Base-by-base conservation (phyloP, 2,329 filamentous ascomycete genomes). In the Anthostomella pinea region DNA sequence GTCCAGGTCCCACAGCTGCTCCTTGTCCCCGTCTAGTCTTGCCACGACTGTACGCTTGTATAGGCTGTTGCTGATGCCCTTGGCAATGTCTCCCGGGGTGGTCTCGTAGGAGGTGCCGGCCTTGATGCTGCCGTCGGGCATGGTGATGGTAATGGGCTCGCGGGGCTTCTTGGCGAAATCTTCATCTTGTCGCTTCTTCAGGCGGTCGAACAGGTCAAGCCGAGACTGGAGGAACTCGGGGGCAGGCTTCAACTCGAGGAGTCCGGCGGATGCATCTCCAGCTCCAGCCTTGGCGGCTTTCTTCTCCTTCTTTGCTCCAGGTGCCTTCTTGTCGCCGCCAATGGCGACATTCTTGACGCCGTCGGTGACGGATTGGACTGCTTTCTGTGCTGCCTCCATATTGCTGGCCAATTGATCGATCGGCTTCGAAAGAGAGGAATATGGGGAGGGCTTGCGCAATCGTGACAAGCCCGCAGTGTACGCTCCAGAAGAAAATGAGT, bases 51-150 rank as follows among this genome's bases (percentile, higher is more conserved):
- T 90, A 68, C 83, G 86, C 73, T 88, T 88, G 68, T 79, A 86
- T 54, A 85, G 77, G 59, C 81, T 93, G 78, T 85, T 96, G 67
- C 74, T 89, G 63, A 90, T 95, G 56, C 73, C 78, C 66, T 79
- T 85, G 46, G 80, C 79, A 64, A 95, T 82, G 54, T 83, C 75
- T 28, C 75, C 83, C 5, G 93, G 93, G 11, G 89, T 94, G 51
- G 89, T 96, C 69, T 94, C 87, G 85, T 86, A 97, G 32, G 89
- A 82, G 49, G 83, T 91, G 46, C 86, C 93, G 46, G 78, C 65
- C 58, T 82, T 77, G 53, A 81, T 67, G 52, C 77, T 80, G 47
- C 86, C 86, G 63, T 88, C 82, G 48, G 77, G 78, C 46, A 93
- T 73, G 32, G 83, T 85, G 55, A 91, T 75, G 41, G 73, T 79